phyloP scores from a whole-genome alignment of 371 early-diverging fungal species.

The Parasitella parasitica region DNA sequence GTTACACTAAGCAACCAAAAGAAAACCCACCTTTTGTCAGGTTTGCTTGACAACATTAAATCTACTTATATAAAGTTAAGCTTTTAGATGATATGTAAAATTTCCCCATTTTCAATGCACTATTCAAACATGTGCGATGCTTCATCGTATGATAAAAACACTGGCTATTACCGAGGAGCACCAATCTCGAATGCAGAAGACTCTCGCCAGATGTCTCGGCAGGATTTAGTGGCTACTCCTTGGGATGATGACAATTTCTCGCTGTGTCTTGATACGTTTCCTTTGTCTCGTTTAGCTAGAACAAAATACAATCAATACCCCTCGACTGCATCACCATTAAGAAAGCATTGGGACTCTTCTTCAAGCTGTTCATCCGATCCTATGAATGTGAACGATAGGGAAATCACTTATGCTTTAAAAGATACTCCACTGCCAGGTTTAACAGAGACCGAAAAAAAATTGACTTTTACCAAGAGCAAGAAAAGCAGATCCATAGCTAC shows the following conservation, averaged over 20 bases:
- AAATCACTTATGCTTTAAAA: not conserved
- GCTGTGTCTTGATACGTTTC: slow-evolving; percentile 12
- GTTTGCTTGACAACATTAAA: not conserved
- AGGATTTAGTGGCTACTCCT: not conserved
- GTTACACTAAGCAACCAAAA: not conserved
- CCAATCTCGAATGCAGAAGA: not conserved
- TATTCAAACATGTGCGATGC: not conserved
- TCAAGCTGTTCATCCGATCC: not conserved
- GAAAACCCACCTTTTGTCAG: not conserved
- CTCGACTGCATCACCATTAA: slow-evolving; percentile 10
- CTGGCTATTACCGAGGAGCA: not conserved
- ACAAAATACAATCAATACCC: slow-evolving; percentile 1
- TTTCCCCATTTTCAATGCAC: too few species aligned
- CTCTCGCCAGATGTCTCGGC: not conserved
- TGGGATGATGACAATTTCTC: slow-evolving; percentile 23
- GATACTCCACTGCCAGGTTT: not conserved
- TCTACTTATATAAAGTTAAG: too few species aligned
- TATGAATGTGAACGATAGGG: not conserved
- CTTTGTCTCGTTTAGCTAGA: not conserved
- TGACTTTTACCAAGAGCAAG: not conserved
- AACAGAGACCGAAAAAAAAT: not conserved
- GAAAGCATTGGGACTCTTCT: slow-evolving; percentile 12
- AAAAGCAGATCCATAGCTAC: not conserved
- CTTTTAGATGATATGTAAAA: too few species aligned
- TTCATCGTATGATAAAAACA: not conserved